These are phyloP conservation scores for Apiotrichum porosum DNA, from an alignment of 1,284 basidiomycete species.

Conservation along the genomic window DNA sequence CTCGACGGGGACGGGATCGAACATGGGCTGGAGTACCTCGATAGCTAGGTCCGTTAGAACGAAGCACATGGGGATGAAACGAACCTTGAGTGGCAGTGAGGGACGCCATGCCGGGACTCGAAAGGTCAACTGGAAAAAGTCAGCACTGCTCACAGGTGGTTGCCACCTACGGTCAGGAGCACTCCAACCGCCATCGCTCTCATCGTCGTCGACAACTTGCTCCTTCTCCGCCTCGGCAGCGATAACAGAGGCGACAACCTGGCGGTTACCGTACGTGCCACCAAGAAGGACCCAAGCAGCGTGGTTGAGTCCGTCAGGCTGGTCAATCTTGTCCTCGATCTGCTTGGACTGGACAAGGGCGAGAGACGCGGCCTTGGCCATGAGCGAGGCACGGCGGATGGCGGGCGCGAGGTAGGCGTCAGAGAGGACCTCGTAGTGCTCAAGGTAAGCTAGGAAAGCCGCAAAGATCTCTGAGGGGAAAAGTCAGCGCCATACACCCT, in stretches of 20 bases:
- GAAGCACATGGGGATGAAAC: not conserved
- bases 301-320: constrained; percentile 21
- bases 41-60: constrained; percentile 6
- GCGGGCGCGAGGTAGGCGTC: constrained; percentile 17
- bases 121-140: not conserved
- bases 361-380: constrained; percentile 25
- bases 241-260: constrained; percentile 3
- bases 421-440: constrained; percentile 25
- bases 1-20: not conserved
- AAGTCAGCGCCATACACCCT: not conserved
- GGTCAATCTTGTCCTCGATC: constrained; percentile 29
- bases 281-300: constrained; percentile 22
- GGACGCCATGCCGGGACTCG: no score
- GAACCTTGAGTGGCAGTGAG: constrained; percentile 1
- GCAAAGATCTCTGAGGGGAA: constrained; percentile 31
- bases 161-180: constrained; percentile 10
- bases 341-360: constrained; percentile 20
- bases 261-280: constrained; percentile 20
- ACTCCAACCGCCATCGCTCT: constrained; percentile 22
- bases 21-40: not conserved
- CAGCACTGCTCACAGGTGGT: not conserved
- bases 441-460: constrained; percentile 32
- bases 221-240: constrained; percentile 3
- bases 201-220: not conserved
- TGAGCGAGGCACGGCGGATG: constrained; percentile 16